Conservation (phyloP, 306 rosid species). For the Dicorynia guianensis region DNA sequence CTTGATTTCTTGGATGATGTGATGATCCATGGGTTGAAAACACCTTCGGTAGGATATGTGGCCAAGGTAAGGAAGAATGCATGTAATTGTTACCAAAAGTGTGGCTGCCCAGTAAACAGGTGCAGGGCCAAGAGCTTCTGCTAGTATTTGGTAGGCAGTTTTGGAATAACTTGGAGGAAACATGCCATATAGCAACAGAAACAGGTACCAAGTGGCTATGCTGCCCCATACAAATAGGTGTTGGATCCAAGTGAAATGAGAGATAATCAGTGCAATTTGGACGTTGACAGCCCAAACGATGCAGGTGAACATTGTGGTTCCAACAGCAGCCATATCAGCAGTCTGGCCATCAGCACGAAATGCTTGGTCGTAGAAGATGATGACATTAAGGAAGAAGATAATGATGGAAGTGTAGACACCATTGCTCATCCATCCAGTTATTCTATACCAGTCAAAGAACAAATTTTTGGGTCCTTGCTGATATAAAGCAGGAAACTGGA, state of each 20-base stretch:
- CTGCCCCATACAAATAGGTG: conserved; percentile 95
- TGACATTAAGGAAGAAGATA: conserved; percentile 76
- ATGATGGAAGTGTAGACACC: conserved; percentile 80
- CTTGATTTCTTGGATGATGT: conserved; percentile 86
- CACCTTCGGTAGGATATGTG: conserved; percentile 91
- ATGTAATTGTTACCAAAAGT: conserved; percentile 68
- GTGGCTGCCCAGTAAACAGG: conserved; percentile 87
- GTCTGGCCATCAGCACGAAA: conserved; percentile 83
- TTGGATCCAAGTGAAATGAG: conserved; percentile 99
- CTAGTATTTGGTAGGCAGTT: conserved; percentile 69
- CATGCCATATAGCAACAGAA: conserved; percentile 81
- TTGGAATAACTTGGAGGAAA: conserved; percentile 59
- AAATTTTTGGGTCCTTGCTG: conserved; percentile 93
- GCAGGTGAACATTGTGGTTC: conserved; percentile 96
- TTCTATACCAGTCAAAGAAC: conserved; percentile 95
- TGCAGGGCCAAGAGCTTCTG: conserved; percentile 86
- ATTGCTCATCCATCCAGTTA: conserved; percentile 95
- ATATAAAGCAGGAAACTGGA: conserved; percentile 95
- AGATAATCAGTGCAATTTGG: conserved; percentile 95
- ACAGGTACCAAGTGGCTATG: conserved; percentile 81
- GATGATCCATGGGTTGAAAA: conserved; percentile 93
- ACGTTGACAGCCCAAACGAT: conserved; percentile 92
- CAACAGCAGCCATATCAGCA: conserved; percentile 86
- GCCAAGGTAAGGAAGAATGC: conserved; percentile 85
- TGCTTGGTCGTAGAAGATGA: conserved; percentile 79